Base-by-base conservation (phyloP, 805 yeast species). In the Hemisphaericaspora nanyangensis region DNA sequence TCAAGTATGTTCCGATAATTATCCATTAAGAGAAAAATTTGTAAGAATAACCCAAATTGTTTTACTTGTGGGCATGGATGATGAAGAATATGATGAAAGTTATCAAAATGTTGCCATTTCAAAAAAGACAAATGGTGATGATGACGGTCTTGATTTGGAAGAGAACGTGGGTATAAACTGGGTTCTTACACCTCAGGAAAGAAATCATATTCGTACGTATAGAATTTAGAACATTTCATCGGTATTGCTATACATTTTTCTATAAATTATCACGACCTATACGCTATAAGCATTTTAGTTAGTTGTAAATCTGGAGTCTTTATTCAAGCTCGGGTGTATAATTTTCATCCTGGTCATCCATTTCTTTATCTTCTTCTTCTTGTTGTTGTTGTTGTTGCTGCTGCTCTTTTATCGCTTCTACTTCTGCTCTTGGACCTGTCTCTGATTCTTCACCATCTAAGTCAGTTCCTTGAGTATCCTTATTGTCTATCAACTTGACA, bases 31-130 rank as follows among this genome's bases (percentile, higher is more conserved):
- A 43, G 93, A 87, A 44, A 76, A 77, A 49, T 91, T 91, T 54
- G 72, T 84, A 6, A 70, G 88, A 42, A 79, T 88, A 5, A 88
- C 96, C 0, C 98, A 91, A 57, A 72, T 93, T 31, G 84, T 88
- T 16, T 75, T 87, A 68, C 68, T 88, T 32, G 68, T 89, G 29
- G 93, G 95, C 4, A 73, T 88, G 63, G 96, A 88, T 49, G 90
- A 85, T 43, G 74, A 68, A 27, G 74, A 68, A 48, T 68, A 68
- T 39, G 70, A 63, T 28, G 61, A 66, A 47, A 64, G 69, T 43
- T 37, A 48, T 30, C 51, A 52, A 31, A 38, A 27, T 34, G 28
- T 26, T 4, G 31, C 29, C 7, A 26, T 19, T 18, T 8, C 31
- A 12, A 25, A 20, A 17, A 36, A 11, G 13, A 25, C 13, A 19